Base-by-base conservation (phyloP, 768 basidiomycete genomes). In the Phaeotremella fagi region DNA sequence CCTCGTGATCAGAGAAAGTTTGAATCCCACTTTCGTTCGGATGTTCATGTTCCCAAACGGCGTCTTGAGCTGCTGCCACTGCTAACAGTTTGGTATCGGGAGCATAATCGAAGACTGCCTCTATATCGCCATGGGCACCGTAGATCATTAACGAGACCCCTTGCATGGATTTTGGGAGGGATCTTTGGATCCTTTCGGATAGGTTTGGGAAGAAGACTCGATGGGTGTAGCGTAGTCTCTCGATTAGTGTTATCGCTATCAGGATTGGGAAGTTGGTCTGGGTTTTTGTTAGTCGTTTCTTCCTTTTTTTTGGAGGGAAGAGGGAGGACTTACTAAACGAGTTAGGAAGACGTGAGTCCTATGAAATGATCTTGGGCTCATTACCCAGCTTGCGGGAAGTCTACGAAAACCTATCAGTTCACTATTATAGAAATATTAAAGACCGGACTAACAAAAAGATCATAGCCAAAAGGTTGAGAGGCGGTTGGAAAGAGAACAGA, bases 81-180 rank as follows among this genome's bases (percentile, higher is more conserved):
- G 55, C 50, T 26, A 57, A 45, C 4, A 57, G 35, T 27, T 51
- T 50, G 18, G 55, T 46, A 51, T 57, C 55, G 23, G 55, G 55
- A 12, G 55, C 49, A 27, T 57, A 57, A 28, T 57, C 55, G 44
- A 57, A 57, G 6, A 57, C 55, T 7, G 55, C 55, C 33, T 57
- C 50, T n/a, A 57, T 50, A 35, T 57, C 55, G 6, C 48, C 55
- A 20, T 57, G 55, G 20, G 55, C 55, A 6, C 55, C 55, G 18
- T 35, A 28, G 47, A 57, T 57, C 33, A 57, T 33, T 1, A 57
- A 31, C 4, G 49, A 51, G 31, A 57, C 36, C 20, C 52, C 48
- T 36, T 57, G 55, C 16, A 57, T 28, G n/a, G 25, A 29, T 18
- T 51, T 51, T 11, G 55, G 55, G n/a, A 57, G 42, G 35, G 55